Evolutionary conservation across 352 stramenopile genomes (phyloP).

Genomic region (Sclerospora graminicola): DNA sequence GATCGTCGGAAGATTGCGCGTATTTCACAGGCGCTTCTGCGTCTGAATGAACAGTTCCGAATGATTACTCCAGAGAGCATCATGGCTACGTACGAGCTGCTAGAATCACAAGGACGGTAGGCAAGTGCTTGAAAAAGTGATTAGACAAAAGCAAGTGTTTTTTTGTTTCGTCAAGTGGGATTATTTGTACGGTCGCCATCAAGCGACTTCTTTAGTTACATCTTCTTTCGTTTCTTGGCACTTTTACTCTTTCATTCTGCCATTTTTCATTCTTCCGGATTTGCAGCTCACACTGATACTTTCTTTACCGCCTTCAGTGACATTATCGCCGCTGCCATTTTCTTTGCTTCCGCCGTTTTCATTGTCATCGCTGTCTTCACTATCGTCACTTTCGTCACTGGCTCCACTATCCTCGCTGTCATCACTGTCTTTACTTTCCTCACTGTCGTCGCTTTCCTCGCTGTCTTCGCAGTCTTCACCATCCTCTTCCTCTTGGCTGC

Average conservation of each 20-base stretch:
- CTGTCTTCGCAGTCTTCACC: neutral
- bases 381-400: neutral
- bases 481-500: neutral
- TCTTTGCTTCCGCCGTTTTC: neutral
- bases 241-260: too few species aligned
- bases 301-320: neutral
- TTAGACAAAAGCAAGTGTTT: neutral
- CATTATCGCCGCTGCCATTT: neutral
- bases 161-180: too few species aligned
- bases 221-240: too few species aligned
- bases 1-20: constrained; percentile 80
- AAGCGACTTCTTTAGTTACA: neutral
- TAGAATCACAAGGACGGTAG: constrained; percentile 23
- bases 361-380: neutral
- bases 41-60: constrained; percentile 83
- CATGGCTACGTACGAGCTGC: constrained; percentile 69
- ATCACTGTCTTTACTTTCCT: neutral
- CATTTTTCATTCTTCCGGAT: neutral
- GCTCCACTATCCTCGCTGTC: neutral
- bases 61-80: constrained; percentile 89
- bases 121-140: constrained; percentile 3
- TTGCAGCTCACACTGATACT: neutral
- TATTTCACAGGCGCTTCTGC: constrained; percentile 84
- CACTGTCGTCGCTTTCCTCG: neutral
- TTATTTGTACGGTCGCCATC: neutral